Evolutionary conservation across 2,329 filamentous ascomycete species (phyloP), one percentile per base, ranked within the genome.

Genomic region (Elsinoe arachidis): DNA sequence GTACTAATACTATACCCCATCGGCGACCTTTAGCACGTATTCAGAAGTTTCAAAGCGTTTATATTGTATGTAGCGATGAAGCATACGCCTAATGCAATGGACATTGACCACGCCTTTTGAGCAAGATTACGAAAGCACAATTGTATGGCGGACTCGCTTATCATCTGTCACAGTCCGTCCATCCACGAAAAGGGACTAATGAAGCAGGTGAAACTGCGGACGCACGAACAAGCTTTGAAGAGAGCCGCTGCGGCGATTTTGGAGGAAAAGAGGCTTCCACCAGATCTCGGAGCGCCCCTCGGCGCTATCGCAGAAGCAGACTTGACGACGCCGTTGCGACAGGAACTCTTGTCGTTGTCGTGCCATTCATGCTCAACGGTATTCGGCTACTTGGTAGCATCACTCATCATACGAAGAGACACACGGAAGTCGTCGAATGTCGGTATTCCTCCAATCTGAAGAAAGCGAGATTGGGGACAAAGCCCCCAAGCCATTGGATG

Each of bases 1-100:
- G 33, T 34, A 53, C 49, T 53, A 39, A 53, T 53, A 38, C 19
- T 53, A 53, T 53, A 53, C 49, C 49, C 49, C 49, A 35, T 53
- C 15, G 17, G 49, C 49, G 49, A 37, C 26, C 14, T 38, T 21
- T 53, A 17, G 21, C 21, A 39, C 49, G 46, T 35, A 51, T 34
- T 30, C 17, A 53, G 49, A 53, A 35, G 9, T 38, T 39, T 39
- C 17, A 17, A 34, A 53, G 49, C 49, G 34, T 53, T 39, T 15
- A 39, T 53, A 53, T 15, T 17, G 49, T 53, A 53, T 53, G 49
- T 53, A 53, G 49, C 49, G 34, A 53, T 11, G 7, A 35, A 26
- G 17, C 19, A 37, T 19, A 38, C 10, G 26, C 34, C 15, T 53
- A 12, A 51, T 14, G 12, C 33, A 34, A 14, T 35, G 12, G 14